phyloP scores from a whole-genome alignment of 345 rosid genomes.

The Salix viminalis region DNA sequence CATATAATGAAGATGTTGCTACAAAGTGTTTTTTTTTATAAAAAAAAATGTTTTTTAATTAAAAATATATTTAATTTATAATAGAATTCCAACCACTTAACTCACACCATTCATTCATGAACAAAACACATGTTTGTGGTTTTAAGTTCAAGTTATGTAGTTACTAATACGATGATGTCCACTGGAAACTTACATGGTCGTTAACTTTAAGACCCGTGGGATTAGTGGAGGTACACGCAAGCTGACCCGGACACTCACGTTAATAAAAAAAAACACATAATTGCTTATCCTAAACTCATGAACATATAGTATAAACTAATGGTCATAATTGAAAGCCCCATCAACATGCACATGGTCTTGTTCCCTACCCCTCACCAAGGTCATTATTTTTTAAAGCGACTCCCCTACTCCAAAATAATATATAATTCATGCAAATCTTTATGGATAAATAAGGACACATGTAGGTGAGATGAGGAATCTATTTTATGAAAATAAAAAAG shows the following conservation, averaged over 20 bases:
- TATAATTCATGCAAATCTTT: background rate
- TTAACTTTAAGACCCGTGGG: no score
- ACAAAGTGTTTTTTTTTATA: no score
- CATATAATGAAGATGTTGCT: background rate
- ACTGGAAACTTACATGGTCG: no score
- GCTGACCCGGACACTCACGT: no score
- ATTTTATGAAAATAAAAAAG: background rate
- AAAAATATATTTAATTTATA: no score
- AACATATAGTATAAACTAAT: conserved; percentile 16
- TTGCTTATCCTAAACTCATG: conserved; percentile 3
- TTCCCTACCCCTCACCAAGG: conserved; percentile 35
- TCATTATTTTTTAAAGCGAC: conserved; percentile 5
- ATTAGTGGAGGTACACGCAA: no score
- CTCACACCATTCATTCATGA: conserved; percentile 13
- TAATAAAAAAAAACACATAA: background rate
- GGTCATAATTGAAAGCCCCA: conserved; percentile 39
- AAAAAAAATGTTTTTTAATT: no score
- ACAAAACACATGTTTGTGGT: background rate
- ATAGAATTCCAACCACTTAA: background rate
- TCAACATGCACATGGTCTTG: conserved; percentile 59
- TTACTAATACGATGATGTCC: no score
- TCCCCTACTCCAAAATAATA: background rate
- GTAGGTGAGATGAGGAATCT: conserved; percentile 29
- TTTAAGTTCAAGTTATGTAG: no score
- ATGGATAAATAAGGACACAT: background rate